Percentiles rank a stretch among this genome's conserved stretches.
These are phyloP conservation scores for Phytophthora tubulina DNA, from an alignment of 352 stramenopile genomes.

Conservation along the genomic window DNA sequence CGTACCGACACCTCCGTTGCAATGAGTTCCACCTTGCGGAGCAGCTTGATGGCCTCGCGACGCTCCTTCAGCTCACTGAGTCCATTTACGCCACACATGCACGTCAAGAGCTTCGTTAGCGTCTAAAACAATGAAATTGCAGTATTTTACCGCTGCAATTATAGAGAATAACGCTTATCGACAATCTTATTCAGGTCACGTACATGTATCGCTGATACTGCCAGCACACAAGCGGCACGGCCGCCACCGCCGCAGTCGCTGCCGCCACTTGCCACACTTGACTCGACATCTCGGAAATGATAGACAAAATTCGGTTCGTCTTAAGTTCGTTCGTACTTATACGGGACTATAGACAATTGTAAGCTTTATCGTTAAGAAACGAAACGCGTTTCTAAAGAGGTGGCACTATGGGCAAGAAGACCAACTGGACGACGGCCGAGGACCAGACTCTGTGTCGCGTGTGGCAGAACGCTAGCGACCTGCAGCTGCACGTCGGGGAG, in stretches of 20 bases:
- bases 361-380: conserved; percentile 27
- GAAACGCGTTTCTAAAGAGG: conserved; percentile 60
- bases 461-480: conserved; percentile 71
- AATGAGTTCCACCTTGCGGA: conserved; percentile 81
- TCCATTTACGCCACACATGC: conserved; percentile 17
- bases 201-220: conserved; percentile 43
- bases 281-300: conserved; percentile 23
- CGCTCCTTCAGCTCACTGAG: conserved; percentile 39
- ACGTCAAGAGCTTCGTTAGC: conserved; percentile 20
- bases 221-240: conserved; percentile 53
- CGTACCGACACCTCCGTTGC: conserved; percentile 70
- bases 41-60: conserved; percentile 65
- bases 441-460: conserved; percentile 76
- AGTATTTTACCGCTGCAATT: not conserved
- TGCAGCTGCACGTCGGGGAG: conserved; percentile 48
- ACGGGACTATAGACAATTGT: not conserved
- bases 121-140: conserved; percentile 4
- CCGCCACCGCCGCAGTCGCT: conserved; percentile 34
- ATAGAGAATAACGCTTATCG: not conserved
- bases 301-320: not conserved
- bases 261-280: conserved; percentile 38
- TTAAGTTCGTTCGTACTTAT: conserved; percentile 11
- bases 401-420: conserved; percentile 81
- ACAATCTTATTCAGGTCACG: not conserved
- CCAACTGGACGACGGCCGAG: conserved; percentile 73